Percentiles rank a stretch among this genome's conserved stretches.
Conservation (phyloP, 768 basidiomycete species). For the Suillus discolor region DNA sequence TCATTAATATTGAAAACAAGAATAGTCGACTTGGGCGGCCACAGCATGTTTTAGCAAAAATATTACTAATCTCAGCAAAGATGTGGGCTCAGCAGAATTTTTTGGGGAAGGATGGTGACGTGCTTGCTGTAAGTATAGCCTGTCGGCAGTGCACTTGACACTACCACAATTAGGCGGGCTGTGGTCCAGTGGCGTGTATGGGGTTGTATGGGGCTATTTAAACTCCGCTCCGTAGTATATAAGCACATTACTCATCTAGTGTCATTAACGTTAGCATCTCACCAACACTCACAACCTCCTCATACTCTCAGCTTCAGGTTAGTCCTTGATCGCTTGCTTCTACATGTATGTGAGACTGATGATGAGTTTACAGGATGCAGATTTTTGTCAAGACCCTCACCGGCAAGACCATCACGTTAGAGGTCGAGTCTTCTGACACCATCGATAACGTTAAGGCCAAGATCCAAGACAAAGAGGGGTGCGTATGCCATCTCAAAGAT, state of each 20-base stretch:
- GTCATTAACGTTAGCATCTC: background rate
- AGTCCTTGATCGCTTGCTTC: background rate
- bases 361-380: constrained; percentile 55
- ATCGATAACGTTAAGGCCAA: constrained; percentile 84
- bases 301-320: background rate
- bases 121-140: background rate
- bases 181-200: background rate
- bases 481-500: constrained; percentile 18
- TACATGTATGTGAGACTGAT: background rate
- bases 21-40: background rate
- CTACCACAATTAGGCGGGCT: background rate
- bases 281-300: background rate
- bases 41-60: background rate
- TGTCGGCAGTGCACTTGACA: background rate
- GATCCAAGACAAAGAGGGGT: constrained; percentile 84
- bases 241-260: background rate
- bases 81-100: no score
- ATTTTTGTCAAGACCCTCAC: constrained; percentile 90
- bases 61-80: background rate
- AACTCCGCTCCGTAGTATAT: constrained; percentile 6
- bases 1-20: background rate
- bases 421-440: constrained; percentile 79
- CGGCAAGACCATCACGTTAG: constrained; percentile 89
- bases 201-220: background rate
- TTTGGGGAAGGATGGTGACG: no score